Evolutionary conservation across 768 basidiomycete genomes (phyloP).

Genomic region (Lactarius hengduanensis): DNA sequence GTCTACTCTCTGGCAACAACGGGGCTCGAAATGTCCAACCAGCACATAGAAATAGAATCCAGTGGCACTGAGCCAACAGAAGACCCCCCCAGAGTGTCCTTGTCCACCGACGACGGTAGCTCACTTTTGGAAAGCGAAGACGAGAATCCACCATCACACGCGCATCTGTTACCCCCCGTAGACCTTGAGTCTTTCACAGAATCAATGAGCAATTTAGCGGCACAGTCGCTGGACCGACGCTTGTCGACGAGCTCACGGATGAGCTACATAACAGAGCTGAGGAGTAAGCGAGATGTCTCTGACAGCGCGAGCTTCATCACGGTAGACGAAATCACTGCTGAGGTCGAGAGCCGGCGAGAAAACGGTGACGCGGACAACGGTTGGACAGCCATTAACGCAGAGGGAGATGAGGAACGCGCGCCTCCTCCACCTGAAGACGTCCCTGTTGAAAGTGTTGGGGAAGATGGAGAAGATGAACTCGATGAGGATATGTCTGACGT

Average conservation of each 20-base stretch:
- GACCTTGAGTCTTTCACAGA: constrained; percentile 78
- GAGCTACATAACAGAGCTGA: constrained; percentile 79
- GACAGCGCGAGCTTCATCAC: constrained; percentile 92
- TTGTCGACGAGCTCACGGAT: constrained; percentile 54
- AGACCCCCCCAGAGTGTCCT: constrained; percentile 66
- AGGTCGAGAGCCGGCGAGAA: constrained; percentile 75
- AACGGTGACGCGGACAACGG: constrained; percentile 55
- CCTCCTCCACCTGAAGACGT: constrained; percentile 34
- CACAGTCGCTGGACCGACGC: constrained; percentile 34
- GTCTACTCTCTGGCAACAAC: constrained; percentile 45
- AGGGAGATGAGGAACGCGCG: constrained; percentile 40
- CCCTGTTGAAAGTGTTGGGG: constrained; percentile 46
- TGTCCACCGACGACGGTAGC: constrained; percentile 71
- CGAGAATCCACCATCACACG: constrained; percentile 39
- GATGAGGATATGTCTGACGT: constrained; percentile 41
- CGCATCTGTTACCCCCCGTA: constrained; percentile 73
- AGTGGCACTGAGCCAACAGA: constrained; percentile 37
- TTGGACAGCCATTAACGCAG: constrained; percentile 70
- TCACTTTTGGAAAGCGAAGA: constrained; percentile 60
- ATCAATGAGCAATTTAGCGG: constrained; percentile 60
- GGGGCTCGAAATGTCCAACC: constrained; percentile 31
- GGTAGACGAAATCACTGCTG: constrained; percentile 96
- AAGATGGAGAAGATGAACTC: constrained; percentile 44
- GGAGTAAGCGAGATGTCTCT: constrained; percentile 78
- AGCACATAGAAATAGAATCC: constrained; percentile 11